A percentile compares a stretch with the other conserved stretches of the same genome.
Conservation (phyloP, 2,329 filamentous ascomycete genomes). For the Fusarium staphyleae region DNA sequence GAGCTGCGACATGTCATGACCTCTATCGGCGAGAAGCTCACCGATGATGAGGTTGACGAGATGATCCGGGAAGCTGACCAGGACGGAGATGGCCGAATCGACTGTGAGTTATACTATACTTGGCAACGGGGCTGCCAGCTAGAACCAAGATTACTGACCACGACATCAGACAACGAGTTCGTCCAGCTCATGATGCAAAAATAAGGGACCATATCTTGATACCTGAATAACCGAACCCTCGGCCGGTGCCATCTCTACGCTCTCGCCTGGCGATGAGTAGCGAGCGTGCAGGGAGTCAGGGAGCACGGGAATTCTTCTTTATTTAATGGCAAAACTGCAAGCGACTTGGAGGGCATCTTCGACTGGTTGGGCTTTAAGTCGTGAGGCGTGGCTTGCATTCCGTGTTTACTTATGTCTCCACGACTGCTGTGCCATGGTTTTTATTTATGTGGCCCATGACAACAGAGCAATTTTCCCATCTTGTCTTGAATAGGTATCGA, state of each 20-base stretch:
- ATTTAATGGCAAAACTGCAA: constrained; percentile 44
- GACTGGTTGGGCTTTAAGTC: constrained; percentile 39
- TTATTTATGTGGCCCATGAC: constrained; percentile 30
- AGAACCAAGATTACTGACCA: constrained; percentile 26
- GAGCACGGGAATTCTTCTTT: constrained; percentile 38
- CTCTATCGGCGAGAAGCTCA: constrained; percentile 89
- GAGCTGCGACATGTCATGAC: constrained; percentile 92
- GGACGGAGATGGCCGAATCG: constrained; percentile 86
- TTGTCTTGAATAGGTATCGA: constrained; percentile 3
- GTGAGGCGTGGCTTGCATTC: constrained; percentile 38
- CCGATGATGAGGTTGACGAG: constrained; percentile 89
- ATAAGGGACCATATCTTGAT: constrained; percentile 57
- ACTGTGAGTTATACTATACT: constrained; percentile 68
- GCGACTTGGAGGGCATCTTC: constrained; percentile 41
- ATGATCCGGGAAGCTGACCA: constrained; percentile 93
- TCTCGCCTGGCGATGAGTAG: constrained; percentile 24
- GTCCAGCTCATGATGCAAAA: constrained; percentile 97
- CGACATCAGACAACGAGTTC: constrained; percentile 79
- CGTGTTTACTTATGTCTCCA: constrained; percentile 38
- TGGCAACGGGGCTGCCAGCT: background rate
- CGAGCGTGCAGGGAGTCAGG: constrained; percentile 27
- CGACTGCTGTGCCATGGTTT: constrained; percentile 31
- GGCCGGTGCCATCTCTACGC: constrained; percentile 23
- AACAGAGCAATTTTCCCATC: constrained; percentile 37
- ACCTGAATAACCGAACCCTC: constrained; percentile 35